Base-by-base conservation (phyloP, 2,329 filamentous ascomycete species). In the Coniella vitis region DNA sequence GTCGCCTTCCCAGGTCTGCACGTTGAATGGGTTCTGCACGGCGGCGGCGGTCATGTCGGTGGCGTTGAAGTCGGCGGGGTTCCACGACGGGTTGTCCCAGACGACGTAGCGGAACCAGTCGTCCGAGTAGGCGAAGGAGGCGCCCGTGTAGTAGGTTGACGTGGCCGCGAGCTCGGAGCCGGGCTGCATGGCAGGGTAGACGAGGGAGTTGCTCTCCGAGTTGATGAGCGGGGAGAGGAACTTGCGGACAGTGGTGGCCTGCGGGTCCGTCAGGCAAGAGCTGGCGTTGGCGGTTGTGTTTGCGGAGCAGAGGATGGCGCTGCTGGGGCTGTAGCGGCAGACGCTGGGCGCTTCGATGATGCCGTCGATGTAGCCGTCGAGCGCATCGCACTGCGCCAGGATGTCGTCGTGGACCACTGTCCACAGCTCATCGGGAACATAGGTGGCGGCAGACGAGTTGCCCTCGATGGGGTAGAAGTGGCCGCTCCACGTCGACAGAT, bases 91-190 rank as follows among this genome's bases (percentile, higher is more conserved):
- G 56, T 73, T 62, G 55, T 71, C 70, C 62, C 70, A 72, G 43
- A 78, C 62, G 14, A 62, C 73, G 54, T 73, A 74, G 22, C 63
- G 64, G 61, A 68, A 71, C 72, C 72, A 78, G 58, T 75, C 71
- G 8, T 58, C 57, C 4, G 68, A 68, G 53, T 71, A 73, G 2
- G 57, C 54, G 55, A 72, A 74, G 2, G 69, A 62, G 4, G 48
- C 25, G 51, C 71, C 71, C 60, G 21, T 72, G 36, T 59, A 63
- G 45, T 72, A 68, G 10, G 71, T 55, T 8, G 61, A 56, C 0
- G 54, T 52, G 17, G 66, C 63, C 3, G 67, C 65, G 8, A 68
- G 55, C 55, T 75, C 70, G 10, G 67, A 65, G n/a, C 74, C 74
- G 3, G 71, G 73, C 48, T 75, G 68, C 58, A 77, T 68, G 10